Conservation (phyloP, 169 alveolate species). For the Plasmodium malariae region DNA sequence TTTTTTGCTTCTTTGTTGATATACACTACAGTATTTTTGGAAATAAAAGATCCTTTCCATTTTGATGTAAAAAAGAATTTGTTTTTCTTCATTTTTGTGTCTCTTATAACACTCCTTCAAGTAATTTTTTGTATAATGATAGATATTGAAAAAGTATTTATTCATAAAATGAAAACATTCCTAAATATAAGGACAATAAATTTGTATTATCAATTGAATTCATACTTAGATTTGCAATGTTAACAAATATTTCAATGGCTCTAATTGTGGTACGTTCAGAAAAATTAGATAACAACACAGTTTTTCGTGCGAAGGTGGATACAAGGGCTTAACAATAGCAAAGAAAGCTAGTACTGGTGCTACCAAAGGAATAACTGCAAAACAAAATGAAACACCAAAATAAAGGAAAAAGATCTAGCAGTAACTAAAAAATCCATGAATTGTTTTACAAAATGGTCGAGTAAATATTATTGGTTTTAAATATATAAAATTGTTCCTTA, state of each 20-base stretch:
- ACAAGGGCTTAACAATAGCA: no score
- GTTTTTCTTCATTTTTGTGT: conserved; percentile 28
- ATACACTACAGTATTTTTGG: conserved; percentile 14
- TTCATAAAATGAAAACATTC: conserved; percentile 20
- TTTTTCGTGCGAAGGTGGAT: no score
- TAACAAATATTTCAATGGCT: not conserved
- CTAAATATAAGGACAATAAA: conserved; percentile 31
- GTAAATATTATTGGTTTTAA: no score
- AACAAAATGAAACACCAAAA: no score
- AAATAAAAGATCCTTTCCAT: conserved; percentile 55
- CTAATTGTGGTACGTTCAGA: not conserved
- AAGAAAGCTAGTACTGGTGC: no score
- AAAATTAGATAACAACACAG: no score
- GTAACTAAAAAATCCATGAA: no score
- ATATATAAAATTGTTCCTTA: no score
- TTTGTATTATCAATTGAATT: conserved; percentile 27
- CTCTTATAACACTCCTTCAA: conserved; percentile 34
- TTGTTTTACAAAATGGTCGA: no score
- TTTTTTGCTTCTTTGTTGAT: conserved; percentile 17
- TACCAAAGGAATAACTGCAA: no score
- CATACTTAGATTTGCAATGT: not conserved
- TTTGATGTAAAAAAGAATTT: conserved; percentile 14
- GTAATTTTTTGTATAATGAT: conserved; percentile 31
- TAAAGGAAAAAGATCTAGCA: no score
- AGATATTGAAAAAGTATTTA: conserved; percentile 44